Evolutionary conservation across 2,329 filamentous ascomycete species (phyloP).

Genomic region (Sarocladium kiliense): DNA sequence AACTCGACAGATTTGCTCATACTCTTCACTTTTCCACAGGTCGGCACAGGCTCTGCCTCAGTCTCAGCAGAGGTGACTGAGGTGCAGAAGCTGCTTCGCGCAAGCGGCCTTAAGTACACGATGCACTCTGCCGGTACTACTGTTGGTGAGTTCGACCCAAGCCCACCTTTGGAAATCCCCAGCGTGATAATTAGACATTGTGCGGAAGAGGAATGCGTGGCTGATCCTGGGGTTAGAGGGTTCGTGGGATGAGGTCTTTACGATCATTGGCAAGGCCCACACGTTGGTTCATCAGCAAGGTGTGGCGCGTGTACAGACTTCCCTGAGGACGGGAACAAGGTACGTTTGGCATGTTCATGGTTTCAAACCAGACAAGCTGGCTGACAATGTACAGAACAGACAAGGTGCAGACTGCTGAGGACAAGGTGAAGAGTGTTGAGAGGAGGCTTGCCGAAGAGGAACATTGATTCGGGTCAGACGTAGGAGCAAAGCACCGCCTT

Average conservation of each 20-base stretch:
- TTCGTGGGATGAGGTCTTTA: constrained; percentile 83
- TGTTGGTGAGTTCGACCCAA: constrained; percentile 56
- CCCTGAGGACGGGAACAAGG: constrained; percentile 80
- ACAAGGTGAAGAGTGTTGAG: constrained; percentile 67
- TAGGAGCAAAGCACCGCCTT: not conserved
- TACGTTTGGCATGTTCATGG: constrained; percentile 27
- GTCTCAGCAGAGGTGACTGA: constrained; percentile 81
- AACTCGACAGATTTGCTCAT: not conserved
- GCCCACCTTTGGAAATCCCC: not conserved
- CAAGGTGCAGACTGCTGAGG: constrained; percentile 74
- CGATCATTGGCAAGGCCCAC: constrained; percentile 81
- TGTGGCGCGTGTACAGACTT: constrained; percentile 79
- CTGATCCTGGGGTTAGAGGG: constrained; percentile 66
- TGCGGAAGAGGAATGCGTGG: no score
- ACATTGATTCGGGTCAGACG: not conserved
- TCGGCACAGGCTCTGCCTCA: constrained; percentile 73
- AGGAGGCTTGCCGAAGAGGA: constrained; percentile 36
- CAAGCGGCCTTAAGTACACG: constrained; percentile 72
- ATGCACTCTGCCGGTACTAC: constrained; percentile 97
- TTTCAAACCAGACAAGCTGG: constrained; percentile 3
- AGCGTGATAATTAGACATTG: not conserved
- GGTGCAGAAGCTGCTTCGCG: constrained; percentile 79
- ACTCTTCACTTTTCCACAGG: constrained; percentile 37
- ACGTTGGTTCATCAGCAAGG: constrained; percentile 69
- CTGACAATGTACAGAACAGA: constrained; percentile 57